These are phyloP conservation scores for Taxillus chinensis DNA, from an alignment of 164 flowering plant species.

Conservation along the genomic window DNA sequence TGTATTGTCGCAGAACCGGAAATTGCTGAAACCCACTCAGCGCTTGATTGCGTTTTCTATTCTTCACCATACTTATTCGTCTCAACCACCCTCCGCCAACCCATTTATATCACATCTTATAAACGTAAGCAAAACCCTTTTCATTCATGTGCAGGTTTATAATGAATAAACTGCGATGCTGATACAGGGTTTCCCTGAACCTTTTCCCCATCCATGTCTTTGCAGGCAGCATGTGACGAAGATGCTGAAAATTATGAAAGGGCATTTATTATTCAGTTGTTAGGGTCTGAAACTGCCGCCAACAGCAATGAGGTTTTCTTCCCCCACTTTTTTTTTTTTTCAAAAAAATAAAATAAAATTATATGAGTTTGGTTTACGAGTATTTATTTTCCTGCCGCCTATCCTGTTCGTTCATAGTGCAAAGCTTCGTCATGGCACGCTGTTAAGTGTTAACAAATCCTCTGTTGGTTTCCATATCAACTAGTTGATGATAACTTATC, in stretches of 20 bases:
- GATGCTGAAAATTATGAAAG: slow-evolving; percentile 56
- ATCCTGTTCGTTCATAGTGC: not conserved
- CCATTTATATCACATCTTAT: slow-evolving; percentile 55
- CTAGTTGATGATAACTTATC: no score
- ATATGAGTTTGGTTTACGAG: not conserved
- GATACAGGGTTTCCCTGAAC: not conserved
- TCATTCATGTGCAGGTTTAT: no score
- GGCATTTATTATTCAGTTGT: slow-evolving; percentile 62
- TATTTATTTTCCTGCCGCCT: not conserved
- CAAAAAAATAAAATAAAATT: no score
- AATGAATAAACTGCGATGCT: not conserved
- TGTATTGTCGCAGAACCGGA: slow-evolving; percentile 43
- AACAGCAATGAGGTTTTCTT: slow-evolving; percentile 49
- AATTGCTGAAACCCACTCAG: slow-evolving; percentile 44
- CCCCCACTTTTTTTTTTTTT: no score
- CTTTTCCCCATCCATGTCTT: not conserved
- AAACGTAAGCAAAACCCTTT: slow-evolving; percentile 35
- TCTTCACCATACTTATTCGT: slow-evolving; percentile 49
- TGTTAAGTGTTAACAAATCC: no score
- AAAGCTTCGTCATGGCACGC: no score
- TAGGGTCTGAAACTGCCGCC: slow-evolving; percentile 28
- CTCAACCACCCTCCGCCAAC: slow-evolving; percentile 42
- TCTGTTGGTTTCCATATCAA: no score
- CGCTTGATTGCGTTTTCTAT: slow-evolving; percentile 67
- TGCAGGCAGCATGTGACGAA: slow-evolving; percentile 73